Conservation (phyloP, 83 land plant genomes). For the Diphasiastrum complanatum region DNA sequence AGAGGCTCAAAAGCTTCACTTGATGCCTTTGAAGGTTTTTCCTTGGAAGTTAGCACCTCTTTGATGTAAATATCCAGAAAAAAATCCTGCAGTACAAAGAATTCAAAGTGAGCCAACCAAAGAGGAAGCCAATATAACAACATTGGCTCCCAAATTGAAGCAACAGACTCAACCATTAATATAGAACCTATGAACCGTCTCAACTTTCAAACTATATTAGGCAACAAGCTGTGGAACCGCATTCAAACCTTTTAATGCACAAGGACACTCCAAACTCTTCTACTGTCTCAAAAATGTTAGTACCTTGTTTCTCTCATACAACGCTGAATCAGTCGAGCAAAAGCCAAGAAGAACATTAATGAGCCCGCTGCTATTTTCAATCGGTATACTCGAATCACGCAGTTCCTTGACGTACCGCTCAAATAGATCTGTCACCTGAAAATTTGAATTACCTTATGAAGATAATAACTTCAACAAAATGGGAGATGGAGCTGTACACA, state of each 20-base stretch:
- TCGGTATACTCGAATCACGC: conserved; percentile 44
- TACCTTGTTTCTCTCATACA: conserved; percentile 61
- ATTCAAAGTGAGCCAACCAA: conserved; percentile 7
- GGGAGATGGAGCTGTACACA: too few species aligned
- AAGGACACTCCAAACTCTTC: too few species aligned
- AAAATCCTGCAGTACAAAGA: conserved; percentile 47
- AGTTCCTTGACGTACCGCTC: conserved; percentile 56
- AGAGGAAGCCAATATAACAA: background rate
- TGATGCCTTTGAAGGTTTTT: conserved; percentile 62
- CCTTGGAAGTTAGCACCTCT: conserved; percentile 61
- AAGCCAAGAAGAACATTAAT: conserved; percentile 48
- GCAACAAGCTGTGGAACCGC: too few species aligned
- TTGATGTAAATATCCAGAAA: conserved; percentile 85
- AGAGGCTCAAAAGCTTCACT: conserved; percentile 69
- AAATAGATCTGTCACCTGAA: conserved; percentile 48
- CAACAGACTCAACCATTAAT: too few species aligned
- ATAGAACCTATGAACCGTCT: too few species aligned
- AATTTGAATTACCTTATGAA: background rate
- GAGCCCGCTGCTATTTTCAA: conserved; percentile 48
- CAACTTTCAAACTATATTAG: too few species aligned
- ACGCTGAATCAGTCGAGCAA: conserved; percentile 24
- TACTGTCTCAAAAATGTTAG: too few species aligned
- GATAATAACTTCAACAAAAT: background rate
- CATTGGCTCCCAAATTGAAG: background rate
- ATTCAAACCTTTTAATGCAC: too few species aligned